Conservation (phyloP, 176 grass and related monocot genomes). For the Luzula sylvatica region DNA sequence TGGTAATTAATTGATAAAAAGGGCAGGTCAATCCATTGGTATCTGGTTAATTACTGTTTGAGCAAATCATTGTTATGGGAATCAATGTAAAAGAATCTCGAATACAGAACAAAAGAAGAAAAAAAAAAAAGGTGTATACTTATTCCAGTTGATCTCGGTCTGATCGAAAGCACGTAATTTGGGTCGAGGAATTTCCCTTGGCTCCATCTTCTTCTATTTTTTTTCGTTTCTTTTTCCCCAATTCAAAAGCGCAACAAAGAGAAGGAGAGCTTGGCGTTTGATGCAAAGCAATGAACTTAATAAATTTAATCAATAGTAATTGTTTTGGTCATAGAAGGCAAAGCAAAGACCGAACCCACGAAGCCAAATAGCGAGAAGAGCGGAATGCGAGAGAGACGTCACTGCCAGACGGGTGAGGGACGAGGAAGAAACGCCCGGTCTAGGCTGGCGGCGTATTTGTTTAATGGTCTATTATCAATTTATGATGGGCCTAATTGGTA, state of each 20-base stretch:
- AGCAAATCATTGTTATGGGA: background rate
- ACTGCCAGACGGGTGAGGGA: background rate
- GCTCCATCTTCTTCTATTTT: constrained; percentile 18
- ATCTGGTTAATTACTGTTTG: no score
- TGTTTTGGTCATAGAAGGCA: no score
- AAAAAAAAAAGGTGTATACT: constrained; percentile 27
- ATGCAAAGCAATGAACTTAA: background rate
- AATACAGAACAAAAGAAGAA: background rate
- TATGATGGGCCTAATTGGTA: no score
- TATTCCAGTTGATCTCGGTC: constrained; percentile 99
- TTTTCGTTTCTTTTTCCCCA: constrained; percentile 1
- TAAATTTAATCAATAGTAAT: no score
- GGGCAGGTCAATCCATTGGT: no score
- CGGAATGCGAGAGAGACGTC: background rate
- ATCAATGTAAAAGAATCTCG: background rate
- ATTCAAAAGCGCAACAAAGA: background rate
- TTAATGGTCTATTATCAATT: no score
- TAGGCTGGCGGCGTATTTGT: background rate
- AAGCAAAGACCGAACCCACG: background rate
- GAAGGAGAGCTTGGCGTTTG: background rate
- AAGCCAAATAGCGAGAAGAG: no score
- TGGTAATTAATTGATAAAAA: no score
- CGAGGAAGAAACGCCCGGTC: background rate
- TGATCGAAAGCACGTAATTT: constrained; percentile 58
- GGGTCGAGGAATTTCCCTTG: constrained; percentile 25